Evolutionary conservation across 2,329 filamentous ascomycete species (phyloP), one percentile per base, ranked within the genome.

Genomic region (Cytospora leucostoma): DNA sequence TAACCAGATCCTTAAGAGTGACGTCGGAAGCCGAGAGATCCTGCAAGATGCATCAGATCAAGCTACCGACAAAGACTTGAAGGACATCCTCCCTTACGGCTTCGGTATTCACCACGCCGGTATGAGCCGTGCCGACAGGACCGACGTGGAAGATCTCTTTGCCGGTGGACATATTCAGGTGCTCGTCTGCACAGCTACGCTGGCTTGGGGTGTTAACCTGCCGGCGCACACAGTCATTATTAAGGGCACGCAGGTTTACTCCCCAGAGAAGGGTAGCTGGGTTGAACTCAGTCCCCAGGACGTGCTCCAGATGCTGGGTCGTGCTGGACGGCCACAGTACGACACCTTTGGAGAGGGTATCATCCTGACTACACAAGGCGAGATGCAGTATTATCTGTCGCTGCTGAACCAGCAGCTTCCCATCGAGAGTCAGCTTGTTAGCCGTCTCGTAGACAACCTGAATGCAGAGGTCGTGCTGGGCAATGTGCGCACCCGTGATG

Each of bases 91-190:
- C 73, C 95, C 95, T 0, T 98, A 98, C 70, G 95, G 96, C 7
- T 96, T 99, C 70, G 95, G 95, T 72, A 99, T 99, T 65, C 95
- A 99, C 79, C 95, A 99, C 77, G 95, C 95, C 72, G 95, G 95
- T 77, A 96, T 99, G 91, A 96, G 88, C 74, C 87, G 95, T 74
- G 88, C 90, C n/a, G 96, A 99, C 80, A 89, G 96, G 78, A 93
- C 91, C 34, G 92, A 94, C 56, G 95, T 99, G 13, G 94, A 98
- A 73, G 94, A 97, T 73, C 85, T 99, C 27, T 99, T 99, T 71
- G 87, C 91, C 52, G 90, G 93, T 73, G 94, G 94, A 66, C 88
- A 91, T 37, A 92, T 99, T 44, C 93, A 97, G 74, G 95, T 99
- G 1, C 87, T 99, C 57, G 94, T 98, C 40, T 98, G 93, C 77